Evolutionary conservation across 257 asterid species (phyloP).

Genomic region (Sherardia arvensis): DNA sequence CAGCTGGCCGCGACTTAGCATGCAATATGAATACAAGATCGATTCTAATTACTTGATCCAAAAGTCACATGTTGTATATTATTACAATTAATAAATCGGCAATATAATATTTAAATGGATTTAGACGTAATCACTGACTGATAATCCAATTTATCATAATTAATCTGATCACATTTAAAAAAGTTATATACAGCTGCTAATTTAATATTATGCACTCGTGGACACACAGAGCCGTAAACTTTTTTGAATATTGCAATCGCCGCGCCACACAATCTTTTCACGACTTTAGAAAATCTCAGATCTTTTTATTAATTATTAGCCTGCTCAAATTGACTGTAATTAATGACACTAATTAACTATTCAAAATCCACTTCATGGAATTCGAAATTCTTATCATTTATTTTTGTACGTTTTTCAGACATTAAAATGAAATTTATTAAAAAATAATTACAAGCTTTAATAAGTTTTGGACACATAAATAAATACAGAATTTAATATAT

Average conservation of each 20-base stretch:
- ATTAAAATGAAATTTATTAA: too few species aligned
- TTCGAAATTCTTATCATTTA: too few species aligned
- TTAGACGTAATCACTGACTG: conserved; percentile 5
- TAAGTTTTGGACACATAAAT: too few species aligned
- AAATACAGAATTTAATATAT: too few species aligned
- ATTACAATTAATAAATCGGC: neutral
- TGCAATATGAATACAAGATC: neutral
- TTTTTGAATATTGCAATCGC: neutral
- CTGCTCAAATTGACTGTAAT: neutral
- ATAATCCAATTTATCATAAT: neutral
- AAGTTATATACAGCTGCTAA: neutral
- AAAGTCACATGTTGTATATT: neutral
- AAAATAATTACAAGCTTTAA: too few species aligned
- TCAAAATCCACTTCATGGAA: too few species aligned
- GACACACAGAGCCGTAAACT: neutral
- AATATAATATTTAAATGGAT: neutral
- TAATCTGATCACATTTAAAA: neutral
- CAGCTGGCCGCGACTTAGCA: neutral
- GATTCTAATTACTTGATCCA: neutral
- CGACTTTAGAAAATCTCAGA: neutral
- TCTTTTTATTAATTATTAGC: too few species aligned
- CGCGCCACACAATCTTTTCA: conserved; percentile 1
- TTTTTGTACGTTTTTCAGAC: too few species aligned
- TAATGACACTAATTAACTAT: too few species aligned
- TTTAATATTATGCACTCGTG: neutral